phyloP scores from a whole-genome alignment of 2,329 filamentous ascomycete genomes.

The Fusarium devonianum region DNA sequence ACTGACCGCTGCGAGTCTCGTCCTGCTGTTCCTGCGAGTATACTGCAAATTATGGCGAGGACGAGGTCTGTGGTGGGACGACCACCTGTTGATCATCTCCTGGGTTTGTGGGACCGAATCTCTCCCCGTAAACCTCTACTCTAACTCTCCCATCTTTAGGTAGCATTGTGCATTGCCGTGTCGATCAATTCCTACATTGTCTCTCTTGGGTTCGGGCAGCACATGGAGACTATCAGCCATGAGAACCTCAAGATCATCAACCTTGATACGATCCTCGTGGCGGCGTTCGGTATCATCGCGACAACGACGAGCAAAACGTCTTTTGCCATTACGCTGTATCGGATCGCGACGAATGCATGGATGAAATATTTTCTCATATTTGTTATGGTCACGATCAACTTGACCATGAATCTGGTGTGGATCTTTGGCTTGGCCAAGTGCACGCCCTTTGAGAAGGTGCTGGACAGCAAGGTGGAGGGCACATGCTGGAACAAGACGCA shows the following conservation, averaged over 20 bases:
- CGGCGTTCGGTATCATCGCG: constrained; percentile 45
- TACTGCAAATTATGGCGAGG: constrained; percentile 49
- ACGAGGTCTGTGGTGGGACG: constrained; percentile 49
- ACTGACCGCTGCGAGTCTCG: constrained; percentile 31
- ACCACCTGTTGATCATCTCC: constrained; percentile 45
- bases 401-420: constrained; percentile 47
- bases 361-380: constrained; percentile 43
- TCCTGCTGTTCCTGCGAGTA: constrained; percentile 43
- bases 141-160: constrained; percentile 23
- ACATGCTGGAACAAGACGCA: constrained; percentile 42
- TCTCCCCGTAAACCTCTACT: not conserved
- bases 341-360: constrained; percentile 42
- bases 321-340: constrained; percentile 48
- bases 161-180: constrained; percentile 40
- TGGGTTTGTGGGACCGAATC: constrained; percentile 43
- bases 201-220: constrained; percentile 41
- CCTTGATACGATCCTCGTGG: constrained; percentile 40
- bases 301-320: constrained; percentile 50
- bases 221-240: constrained; percentile 31
- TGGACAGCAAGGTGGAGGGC: constrained; percentile 37
- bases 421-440: constrained; percentile 47
- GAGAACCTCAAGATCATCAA: constrained; percentile 40
- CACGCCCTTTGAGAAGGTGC: constrained; percentile 40
- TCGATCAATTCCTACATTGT: constrained; percentile 45
- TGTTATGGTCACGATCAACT: constrained; percentile 45